These are phyloP conservation scores for Fusarium anguioides DNA, from an alignment of 2,329 filamentous ascomycete species.

Conservation along the genomic window DNA sequence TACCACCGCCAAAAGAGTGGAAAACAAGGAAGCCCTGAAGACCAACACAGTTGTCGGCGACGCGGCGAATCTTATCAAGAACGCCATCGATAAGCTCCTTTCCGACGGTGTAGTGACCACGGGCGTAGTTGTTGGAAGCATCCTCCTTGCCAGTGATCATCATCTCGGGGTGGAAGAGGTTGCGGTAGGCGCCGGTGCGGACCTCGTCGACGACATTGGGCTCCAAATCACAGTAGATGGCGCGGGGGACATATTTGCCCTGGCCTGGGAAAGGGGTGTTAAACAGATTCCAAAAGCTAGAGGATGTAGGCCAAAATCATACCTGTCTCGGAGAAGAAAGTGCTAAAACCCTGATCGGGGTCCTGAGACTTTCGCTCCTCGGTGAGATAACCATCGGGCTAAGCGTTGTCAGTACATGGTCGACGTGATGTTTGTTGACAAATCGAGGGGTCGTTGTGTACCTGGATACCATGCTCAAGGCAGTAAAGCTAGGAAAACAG, in stretches of 20 bases:
- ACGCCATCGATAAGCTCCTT: slow-evolving; percentile 99
- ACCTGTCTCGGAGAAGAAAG: slow-evolving; percentile 99
- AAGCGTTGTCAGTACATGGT: slow-evolving; percentile 36
- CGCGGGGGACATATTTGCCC: slow-evolving; percentile 98
- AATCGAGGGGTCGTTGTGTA: slow-evolving; percentile 60
- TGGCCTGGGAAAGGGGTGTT: slow-evolving; percentile 70
- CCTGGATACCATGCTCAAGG: slow-evolving; percentile 99
- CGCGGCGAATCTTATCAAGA: slow-evolving; percentile 95
- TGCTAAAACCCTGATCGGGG: slow-evolving; percentile 98
- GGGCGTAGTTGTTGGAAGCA: slow-evolving; percentile 99
- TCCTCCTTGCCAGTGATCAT: slow-evolving; percentile 99
- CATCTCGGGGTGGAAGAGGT: slow-evolving; percentile 97
- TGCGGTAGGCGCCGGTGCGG: slow-evolving; percentile 95
- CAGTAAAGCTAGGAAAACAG: slow-evolving; percentile 84
- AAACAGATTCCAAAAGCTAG: slow-evolving; percentile 17
- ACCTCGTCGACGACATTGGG: slow-evolving; percentile 99
- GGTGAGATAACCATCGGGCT: slow-evolving; percentile 99
- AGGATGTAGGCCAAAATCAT: slow-evolving; percentile 48
- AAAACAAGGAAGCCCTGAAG: slow-evolving; percentile 99
- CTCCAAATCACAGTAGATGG: slow-evolving; percentile 99
- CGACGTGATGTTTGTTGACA: slow-evolving; percentile 34
- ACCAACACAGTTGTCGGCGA: slow-evolving; percentile 97
- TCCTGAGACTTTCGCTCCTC: slow-evolving; percentile 96
- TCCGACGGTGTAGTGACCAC: slow-evolving; percentile 99
- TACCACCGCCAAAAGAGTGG: slow-evolving; percentile 99